Percentiles rank a stretch among this genome's conserved stretches.
Evolutionary conservation across 2,329 filamentous ascomycete genomes (phyloP).

Genomic region (Dothideomycetidae sp.): DNA sequence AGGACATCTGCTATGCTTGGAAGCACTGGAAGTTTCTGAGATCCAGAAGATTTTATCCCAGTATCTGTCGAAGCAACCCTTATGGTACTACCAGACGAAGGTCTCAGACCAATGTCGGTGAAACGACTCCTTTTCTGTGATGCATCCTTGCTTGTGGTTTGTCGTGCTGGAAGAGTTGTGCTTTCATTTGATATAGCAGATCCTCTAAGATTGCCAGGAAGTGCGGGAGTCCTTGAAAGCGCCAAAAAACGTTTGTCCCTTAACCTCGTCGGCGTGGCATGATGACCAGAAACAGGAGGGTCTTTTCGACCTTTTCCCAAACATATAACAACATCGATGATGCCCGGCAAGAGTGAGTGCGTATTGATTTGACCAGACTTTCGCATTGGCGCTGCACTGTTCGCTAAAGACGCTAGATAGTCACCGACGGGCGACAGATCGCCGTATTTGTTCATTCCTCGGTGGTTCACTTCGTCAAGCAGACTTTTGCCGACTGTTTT

Average conservation of each 20-base stretch:
- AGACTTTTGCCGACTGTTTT: slow-evolving; percentile 20
- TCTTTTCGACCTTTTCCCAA: slow-evolving; percentile 19
- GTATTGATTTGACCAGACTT: neutral
- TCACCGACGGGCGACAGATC: slow-evolving; percentile 23
- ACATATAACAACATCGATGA: slow-evolving; percentile 19
- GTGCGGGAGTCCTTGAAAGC: no score
- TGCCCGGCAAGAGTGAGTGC: slow-evolving; percentile 14
- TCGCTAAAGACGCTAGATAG: slow-evolving; percentile 26
- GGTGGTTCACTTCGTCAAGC: slow-evolving; percentile 21
- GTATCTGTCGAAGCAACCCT: no score
- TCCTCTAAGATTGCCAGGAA: no score
- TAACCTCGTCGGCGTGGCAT: slow-evolving; percentile 13
- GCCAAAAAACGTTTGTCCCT: slow-evolving; percentile 11
- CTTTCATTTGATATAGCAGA: no score
- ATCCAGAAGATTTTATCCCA: no score
- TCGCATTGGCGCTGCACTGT: neutral
- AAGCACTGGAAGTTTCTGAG: no score
- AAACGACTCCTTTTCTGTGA: no score
- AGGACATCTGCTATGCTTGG: no score
- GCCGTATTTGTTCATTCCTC: slow-evolving; percentile 23
- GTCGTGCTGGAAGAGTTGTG: no score
- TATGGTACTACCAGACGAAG: no score
- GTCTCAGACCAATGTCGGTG: no score
- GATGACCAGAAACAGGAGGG: slow-evolving; percentile 14
- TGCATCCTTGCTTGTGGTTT: no score